Evolutionary conservation across 345 rosid species (phyloP), one percentile per base, ranked within the genome.

Genomic region (Gossypium herbaceum): DNA sequence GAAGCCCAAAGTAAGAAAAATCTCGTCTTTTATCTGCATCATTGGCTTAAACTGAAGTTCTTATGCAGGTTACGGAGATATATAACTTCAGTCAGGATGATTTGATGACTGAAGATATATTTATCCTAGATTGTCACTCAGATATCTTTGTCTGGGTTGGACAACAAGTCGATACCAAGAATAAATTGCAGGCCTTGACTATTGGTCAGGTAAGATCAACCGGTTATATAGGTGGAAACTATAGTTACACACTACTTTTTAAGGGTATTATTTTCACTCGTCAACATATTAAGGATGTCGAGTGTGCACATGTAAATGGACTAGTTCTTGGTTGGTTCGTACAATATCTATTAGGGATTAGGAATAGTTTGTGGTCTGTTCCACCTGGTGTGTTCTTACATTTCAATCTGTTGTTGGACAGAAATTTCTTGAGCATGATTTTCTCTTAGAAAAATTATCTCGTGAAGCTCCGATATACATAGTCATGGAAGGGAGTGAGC

Each of bases 31-130:
- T 15, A 57, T 57, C 15, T 20, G 48, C 22, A 55, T 48, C 52
- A 41, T 59, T 22, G 47, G 34, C 61, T 66, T 75, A 65, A 74
- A 52, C 58, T 73, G 57, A 65, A 70, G 19, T 72, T 77, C 82
- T 69, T 39, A 76, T 79, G 72, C 88, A 95, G 99, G 99, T 84
- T 74, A 85, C 84, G 29, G 99, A 96, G 88, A 91, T 93, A 72
- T 87, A 92, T 77, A 96, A 83, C 84, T 96, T 93, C 76, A 78
- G 88, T 52, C 98, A 93, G 83, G 99, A 96, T 83, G 98, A 96
- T 87, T 80, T 96, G 85, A 92, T 96, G 99, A 93, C 99, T 7
- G 99, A 96, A 85, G 99, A 96, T 81, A 88, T 92, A 77, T 92
- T 89, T 84, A 86, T 96, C 83, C 89, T 96, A 79, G 91, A 96